Evolutionary conservation across 1,284 basidiomycete species (phyloP), one percentile per base, ranked within the genome.

Genomic region (Tranzscheliella williamsii): DNA sequence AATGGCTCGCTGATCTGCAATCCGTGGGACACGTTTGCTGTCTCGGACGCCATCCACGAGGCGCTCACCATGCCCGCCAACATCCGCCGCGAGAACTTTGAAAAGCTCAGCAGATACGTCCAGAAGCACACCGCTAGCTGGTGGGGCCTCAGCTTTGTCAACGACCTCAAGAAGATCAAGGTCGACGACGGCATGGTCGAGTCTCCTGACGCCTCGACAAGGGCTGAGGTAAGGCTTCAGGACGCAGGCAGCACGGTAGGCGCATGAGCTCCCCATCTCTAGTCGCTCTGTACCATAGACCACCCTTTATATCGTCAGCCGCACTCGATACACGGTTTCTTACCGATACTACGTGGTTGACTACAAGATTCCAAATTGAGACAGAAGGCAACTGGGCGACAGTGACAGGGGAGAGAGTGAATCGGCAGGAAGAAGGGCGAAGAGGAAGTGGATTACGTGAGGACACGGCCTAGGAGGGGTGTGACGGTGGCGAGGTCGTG

Each of bases 41-140:
- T 96, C 30, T 94, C 95, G 1, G 88, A 95, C 74, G 92, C 92
- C 5, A 96, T 98, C 61, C 87, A 93, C 79, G 86, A 90, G 75
- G 91, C 94, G 0, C 86, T 98, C 52, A 93, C 89, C 2, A 91
- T 95, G 89, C 84, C 86, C 37, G 81, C 84, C 2, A 86, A 87
- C 36, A 85, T 84, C 37, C 85, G 91, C 17, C 86, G 87, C 30
- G 88, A 90, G 79, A 97, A 97, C 80, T 91, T 95, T 79, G 83
- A 87, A 63, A 98, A 98, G 80, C 82, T 98, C 60, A 93, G 90
- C 83, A 90, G 91, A 42, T 69, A 72, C 46, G 78, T 75, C 18
- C 72, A 71, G 38, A 72, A 67, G 42, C 75, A 77, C 39, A 77
- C 75, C 4, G 64, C 73, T 1, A 69, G 70, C 30, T 75, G 73